Conservation (phyloP, 495 filamentous ascomycete genomes). For the Xylaria castorea region DNA sequence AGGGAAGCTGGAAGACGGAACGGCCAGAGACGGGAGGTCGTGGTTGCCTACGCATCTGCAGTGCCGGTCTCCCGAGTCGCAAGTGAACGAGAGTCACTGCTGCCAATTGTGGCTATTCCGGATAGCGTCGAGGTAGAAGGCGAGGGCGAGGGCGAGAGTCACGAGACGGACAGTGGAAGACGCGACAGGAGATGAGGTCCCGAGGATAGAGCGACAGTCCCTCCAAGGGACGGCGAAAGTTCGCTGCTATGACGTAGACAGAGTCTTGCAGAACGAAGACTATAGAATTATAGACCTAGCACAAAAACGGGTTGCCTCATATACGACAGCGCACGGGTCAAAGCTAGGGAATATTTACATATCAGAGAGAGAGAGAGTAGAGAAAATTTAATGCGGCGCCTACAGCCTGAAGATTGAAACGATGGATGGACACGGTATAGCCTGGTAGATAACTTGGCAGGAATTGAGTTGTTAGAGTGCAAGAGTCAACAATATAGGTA, state of each 20-base stretch:
- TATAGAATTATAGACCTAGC: constrained; percentile 7
- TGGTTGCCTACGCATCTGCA: constrained; percentile 21
- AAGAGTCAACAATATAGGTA: neutral
- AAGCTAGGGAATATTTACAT: constrained; percentile 14
- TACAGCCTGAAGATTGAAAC: neutral
- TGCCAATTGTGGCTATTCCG: neutral
- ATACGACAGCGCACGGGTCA: neutral
- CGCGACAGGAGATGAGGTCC: constrained; percentile 6
- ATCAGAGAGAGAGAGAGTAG: neutral
- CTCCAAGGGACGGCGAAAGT: neutral
- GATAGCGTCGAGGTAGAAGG: neutral
- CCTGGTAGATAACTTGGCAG: neutral
- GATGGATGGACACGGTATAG: neutral
- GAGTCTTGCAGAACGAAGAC: neutral
- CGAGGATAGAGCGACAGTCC: neutral
- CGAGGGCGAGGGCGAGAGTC: neutral
- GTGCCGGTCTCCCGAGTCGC: neutral
- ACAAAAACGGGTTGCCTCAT: neutral
- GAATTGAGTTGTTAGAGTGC: neutral
- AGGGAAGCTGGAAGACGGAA: constrained; percentile 22
- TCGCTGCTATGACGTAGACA: constrained; percentile 18
- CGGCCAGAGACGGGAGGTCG: constrained; percentile 12
- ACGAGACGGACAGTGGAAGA: neutral
- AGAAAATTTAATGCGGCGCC: neutral
- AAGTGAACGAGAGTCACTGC: neutral